phyloP scores from a whole-genome alignment of 768 basidiomycete species.

The Lentinula raphanica region DNA sequence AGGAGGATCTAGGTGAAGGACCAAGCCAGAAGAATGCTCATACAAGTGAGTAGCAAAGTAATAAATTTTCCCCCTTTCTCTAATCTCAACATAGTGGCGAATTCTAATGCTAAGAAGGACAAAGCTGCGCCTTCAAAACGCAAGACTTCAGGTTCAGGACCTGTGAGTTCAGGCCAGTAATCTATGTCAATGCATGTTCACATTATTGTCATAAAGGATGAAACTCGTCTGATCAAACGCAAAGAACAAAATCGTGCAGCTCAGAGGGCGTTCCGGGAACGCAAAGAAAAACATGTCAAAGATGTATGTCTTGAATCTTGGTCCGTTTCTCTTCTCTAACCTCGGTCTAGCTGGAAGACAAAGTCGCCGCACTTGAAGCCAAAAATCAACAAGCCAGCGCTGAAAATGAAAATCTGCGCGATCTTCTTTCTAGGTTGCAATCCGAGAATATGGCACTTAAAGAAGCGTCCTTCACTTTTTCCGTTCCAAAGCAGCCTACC shows the following conservation, averaged over 20 bases:
- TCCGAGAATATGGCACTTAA: conserved; percentile 83
- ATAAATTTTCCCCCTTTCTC: neutral
- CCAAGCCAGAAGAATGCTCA: conserved; percentile 66
- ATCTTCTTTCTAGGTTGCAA: conserved; percentile 78
- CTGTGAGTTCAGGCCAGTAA: conserved; percentile 17
- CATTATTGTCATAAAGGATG: conserved; percentile 44
- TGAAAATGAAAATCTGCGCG: conserved; percentile 88
- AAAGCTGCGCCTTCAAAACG: conserved; percentile 22
- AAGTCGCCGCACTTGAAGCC: conserved; percentile 80
- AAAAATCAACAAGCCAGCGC: conserved; percentile 66
- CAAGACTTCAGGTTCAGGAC: conserved; percentile 28
- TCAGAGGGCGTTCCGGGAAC: conserved; percentile 94
- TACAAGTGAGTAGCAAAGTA: conserved; percentile 42
- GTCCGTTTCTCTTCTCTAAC: neutral
- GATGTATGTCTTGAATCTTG: conserved; percentile 57
- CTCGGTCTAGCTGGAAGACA: conserved; percentile 72
- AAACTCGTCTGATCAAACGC: conserved; percentile 72
- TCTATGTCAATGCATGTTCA: neutral
- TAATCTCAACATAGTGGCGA: conserved; percentile 2
- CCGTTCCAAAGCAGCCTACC: conserved; percentile 46
- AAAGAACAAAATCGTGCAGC: conserved; percentile 98
- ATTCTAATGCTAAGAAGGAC: conserved; percentile 14
- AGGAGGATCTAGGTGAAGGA: conserved; percentile 56
- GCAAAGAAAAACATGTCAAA: conserved; percentile 96
- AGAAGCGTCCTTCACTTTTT: conserved; percentile 78